Base-by-base conservation (phyloP, 2,329 filamentous ascomycete genomes). In the Aspergillus pseudoterreus region DNA sequence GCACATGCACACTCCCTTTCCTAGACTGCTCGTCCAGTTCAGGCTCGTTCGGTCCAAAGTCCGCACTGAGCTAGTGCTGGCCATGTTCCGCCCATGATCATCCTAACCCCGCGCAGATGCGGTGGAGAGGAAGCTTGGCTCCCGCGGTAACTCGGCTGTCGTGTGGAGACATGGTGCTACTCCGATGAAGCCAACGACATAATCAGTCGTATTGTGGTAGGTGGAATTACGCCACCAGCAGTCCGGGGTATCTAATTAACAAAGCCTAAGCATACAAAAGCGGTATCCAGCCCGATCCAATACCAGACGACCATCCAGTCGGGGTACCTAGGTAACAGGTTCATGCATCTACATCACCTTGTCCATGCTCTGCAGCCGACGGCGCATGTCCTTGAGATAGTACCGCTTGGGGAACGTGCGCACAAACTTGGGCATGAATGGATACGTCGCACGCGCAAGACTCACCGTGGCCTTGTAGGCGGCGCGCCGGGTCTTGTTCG, bases 351-450 rank as follows among this genome's bases (percentile, higher is more conserved):
- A 36, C 3, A 38, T 21, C 30, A 46, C 19, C 8, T 38, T 21
- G 6, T 38, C 44, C 15, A n/a, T 35, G 8, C 17, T 43, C 6
- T 19, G 27, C 46, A 49, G 38, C 30, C 59, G 51, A 30, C 58
- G 60, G 24, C 64, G 58, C 65, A 70, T 68, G 46, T 70, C 66
- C 54, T 63, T 63, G 55, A 69, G 53, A 43, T 70, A 67, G 22
- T 62, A 62, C 22, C 52, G 50, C 53, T 60, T 61, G 2, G 64
- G 65, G 46, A 58, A 60, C 2, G 55, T 61, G 30, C 61, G 61
- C 15, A 68, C 41, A n/a, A 47, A 50, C 22, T 48, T 57, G 6
- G 67, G 68, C 4, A 67, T 50, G 19, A 47, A 47, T 5, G 62
- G 62, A 45, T 69, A 67, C 2, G 54, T 56, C 1, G 54, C 47